Conservation (phyloP, 768 basidiomycete species). For the Baorangia bicolor region DNA sequence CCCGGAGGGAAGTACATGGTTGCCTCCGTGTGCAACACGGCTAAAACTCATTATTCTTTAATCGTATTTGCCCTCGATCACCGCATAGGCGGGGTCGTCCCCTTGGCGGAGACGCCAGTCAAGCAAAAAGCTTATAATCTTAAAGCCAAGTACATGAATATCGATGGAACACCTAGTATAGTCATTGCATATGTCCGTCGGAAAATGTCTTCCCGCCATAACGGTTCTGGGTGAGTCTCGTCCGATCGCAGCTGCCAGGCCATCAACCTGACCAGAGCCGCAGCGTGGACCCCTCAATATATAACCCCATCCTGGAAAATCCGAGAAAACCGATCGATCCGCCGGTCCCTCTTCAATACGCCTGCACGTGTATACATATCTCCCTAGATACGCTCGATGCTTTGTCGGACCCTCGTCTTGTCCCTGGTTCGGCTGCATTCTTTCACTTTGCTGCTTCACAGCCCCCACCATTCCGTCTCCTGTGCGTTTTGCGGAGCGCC, state of each 20-base stretch:
- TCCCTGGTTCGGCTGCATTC: constrained; percentile 39
- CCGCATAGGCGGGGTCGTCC: constrained; percentile 37
- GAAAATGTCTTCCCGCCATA: constrained; percentile 24
- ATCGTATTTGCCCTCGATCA: constrained; percentile 59
- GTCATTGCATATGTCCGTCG: constrained; percentile 54
- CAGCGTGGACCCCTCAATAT: constrained; percentile 33
- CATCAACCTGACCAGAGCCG: constrained; percentile 1
- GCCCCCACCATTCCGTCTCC: constrained; percentile 41
- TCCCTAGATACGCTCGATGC: constrained; percentile 44
- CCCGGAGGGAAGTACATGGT: constrained; percentile 70
- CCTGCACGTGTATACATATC: constrained; percentile 42
- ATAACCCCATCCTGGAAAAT: constrained; percentile 32
- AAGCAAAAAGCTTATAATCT: constrained; percentile 53
- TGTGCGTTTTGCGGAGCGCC: constrained; percentile 39
- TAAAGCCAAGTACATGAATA: constrained; percentile 58
- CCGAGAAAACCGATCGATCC: constrained; percentile 42
- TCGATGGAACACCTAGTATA: constrained; percentile 46
- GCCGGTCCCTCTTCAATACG: constrained; percentile 42
- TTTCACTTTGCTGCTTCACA: constrained; percentile 34
- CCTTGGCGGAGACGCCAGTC: constrained; percentile 50
- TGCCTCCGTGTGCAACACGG: constrained; percentile 51
- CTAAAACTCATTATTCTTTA: constrained; percentile 47
- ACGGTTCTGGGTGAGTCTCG: constrained; percentile 15
- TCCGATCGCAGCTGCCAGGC: background rate
- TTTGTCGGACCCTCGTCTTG: constrained; percentile 42